Conservation (phyloP, 306 rosid genomes). For the Quillaja saponaria region DNA sequence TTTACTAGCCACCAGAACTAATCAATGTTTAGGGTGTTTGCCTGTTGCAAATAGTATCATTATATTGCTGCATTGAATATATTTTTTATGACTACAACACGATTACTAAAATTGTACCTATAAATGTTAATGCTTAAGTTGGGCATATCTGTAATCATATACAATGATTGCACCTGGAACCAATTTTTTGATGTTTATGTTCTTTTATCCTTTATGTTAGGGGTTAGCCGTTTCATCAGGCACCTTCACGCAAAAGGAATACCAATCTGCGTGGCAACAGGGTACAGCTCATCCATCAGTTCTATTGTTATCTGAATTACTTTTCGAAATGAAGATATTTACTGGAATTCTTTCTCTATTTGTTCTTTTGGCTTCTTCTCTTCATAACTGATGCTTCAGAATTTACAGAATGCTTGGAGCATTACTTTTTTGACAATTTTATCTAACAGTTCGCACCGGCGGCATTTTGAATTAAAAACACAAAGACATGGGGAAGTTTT, state of each 20-base stretch:
- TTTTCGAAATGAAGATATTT: slow-evolving; percentile 14
- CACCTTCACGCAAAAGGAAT: slow-evolving; percentile 82
- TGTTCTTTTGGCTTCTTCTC: slow-evolving; percentile 1
- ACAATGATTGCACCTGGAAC: background rate
- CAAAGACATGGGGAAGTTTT: slow-evolving; percentile 70
- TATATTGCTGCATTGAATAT: slow-evolving; percentile 1
- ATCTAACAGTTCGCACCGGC: slow-evolving; percentile 65
- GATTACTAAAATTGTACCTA: background rate
- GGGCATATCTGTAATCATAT: slow-evolving; percentile 8
- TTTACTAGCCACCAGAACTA: no score
- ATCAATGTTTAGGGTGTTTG: no score
- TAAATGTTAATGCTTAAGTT: background rate
- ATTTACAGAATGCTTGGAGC: slow-evolving; percentile 14
- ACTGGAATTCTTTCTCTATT: slow-evolving; percentile 11
- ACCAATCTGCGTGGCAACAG: slow-evolving; percentile 78
- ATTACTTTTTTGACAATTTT: slow-evolving; percentile 31
- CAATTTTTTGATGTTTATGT: slow-evolving; percentile 14
- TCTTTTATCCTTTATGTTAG: slow-evolving; percentile 38
- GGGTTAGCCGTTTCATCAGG: slow-evolving; percentile 69
- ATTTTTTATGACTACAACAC: background rate
- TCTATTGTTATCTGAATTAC: background rate
- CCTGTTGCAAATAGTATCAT: no score
- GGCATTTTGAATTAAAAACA: slow-evolving; percentile 85
- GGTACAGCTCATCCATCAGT: slow-evolving; percentile 47
- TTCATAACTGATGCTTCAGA: background rate